phyloP scores from a whole-genome alignment of 169 alveolate genomes.

The Plasmodium vivax region DNA sequence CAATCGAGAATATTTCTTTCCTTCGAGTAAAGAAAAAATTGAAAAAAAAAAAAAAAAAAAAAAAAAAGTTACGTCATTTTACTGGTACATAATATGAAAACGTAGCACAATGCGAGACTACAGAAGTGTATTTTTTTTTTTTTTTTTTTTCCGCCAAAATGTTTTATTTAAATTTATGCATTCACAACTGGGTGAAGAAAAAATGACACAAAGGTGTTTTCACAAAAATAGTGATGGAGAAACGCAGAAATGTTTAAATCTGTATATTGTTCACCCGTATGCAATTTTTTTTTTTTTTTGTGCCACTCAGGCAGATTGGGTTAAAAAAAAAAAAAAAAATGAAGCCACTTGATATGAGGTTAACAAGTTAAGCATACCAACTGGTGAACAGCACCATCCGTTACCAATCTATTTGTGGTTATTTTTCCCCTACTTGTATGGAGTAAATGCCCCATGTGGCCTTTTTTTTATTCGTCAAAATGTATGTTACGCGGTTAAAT shows the following conservation, averaged over 20 bases:
- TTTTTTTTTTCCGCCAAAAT: not conserved
- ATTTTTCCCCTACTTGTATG: not conserved
- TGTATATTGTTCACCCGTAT: not conserved
- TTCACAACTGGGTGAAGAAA: not conserved
- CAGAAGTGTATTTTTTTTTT: not conserved
- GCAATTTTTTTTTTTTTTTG: not conserved
- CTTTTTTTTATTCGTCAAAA: not conserved
- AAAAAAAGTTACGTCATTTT: not conserved
- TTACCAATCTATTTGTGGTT: not conserved
- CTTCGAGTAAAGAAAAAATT: not conserved
- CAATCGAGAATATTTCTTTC: not conserved
- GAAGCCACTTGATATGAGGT: not conserved
- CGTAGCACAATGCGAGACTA: not conserved
- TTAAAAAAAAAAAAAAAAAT: not conserved
- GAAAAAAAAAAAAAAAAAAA: not conserved
- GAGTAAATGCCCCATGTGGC: not conserved
- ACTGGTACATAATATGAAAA: not conserved
- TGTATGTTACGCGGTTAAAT: not conserved
- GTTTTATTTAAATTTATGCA: not conserved
- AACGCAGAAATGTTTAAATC: not conserved
- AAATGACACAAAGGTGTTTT: not conserved
- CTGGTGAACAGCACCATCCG: not conserved
- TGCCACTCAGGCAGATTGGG: not conserved
- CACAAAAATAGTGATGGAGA: not conserved
- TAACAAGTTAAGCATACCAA: not conserved